Base-by-base conservation (phyloP, 2,329 filamentous ascomycete species). In the Cladosporium phlei region DNA sequence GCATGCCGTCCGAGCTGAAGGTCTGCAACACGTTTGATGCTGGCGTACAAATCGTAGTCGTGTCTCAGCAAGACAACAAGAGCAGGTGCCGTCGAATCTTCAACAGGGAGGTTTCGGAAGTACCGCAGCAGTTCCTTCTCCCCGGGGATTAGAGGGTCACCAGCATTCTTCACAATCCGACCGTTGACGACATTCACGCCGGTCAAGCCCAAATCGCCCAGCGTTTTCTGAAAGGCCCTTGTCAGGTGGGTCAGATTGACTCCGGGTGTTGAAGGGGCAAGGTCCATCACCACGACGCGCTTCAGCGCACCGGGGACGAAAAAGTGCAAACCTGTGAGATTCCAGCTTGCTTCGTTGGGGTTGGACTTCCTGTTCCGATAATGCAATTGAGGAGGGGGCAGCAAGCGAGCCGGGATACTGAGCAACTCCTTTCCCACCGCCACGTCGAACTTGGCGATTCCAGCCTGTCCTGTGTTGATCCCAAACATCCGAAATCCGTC, bases 11-110 rank as follows among this genome's bases (percentile, higher is more conserved):
- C 55, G 3, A 52, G 20, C 2, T 28, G 30, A 1, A 50, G 19
- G 16, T 58, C 55, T 12, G 51, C 53, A 9, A 48, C 48, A 2
- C 50, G 44, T 29, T 58, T 58, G 40, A 57, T 48, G 10, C 11
- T 20, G 1, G 52, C 28, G 22, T 56, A 55, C 2, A 30, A 1
- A 12, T 54, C 47, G 3, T 33, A 34, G 5, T 27, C 16, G 5
- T 44, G 22, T 2, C n/a, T 9, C 7, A 19, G 14, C 3, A 55
- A 2, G 1, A 51, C 20, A 11, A 52, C 19, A 5, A 52, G 11
- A 4, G 52, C 14, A 19, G 46, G 7, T 16, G 22, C 37, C 8
- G 38, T n/a, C n/a, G n/a, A n/a, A n/a, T n/a, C n/a, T n/a, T n/a
- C n/a, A n/a, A n/a, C n/a, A n/a, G n/a, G n/a, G n/a, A n/a, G n/a